A percentile compares a stretch with the other conserved stretches of the same genome.
phyloP scores from a whole-genome alignment of 495 filamentous ascomycete genomes.

The Pseudomonodictys pantanalensis region DNA sequence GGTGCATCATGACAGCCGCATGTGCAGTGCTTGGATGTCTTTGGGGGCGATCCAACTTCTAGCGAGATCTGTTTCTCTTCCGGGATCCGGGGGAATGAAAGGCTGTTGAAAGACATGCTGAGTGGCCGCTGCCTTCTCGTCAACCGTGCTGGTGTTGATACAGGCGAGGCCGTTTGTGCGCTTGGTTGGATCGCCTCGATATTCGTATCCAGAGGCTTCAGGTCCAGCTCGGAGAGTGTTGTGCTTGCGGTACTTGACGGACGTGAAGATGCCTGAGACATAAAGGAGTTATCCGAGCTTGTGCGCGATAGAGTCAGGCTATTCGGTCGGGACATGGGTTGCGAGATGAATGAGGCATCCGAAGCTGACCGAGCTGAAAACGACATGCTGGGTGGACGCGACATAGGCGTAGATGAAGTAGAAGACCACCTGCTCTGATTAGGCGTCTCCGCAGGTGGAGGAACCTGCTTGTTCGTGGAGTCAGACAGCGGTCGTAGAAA shows the following conservation, averaged over 20 bases:
- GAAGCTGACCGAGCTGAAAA: neutral
- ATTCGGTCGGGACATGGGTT: neutral
- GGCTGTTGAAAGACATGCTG: conserved; percentile 20
- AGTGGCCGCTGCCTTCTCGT: conserved; percentile 5
- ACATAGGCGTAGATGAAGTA: neutral
- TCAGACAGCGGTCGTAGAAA: conserved; percentile 19
- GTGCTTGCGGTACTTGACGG: neutral
- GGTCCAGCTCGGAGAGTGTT: neutral
- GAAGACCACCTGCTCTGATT: neutral
- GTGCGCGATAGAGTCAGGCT: neutral
- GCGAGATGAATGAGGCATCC: neutral
- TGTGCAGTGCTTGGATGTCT: conserved; percentile 5
- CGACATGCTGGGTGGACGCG: neutral
- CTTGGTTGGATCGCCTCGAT: neutral
- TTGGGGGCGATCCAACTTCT: neutral
- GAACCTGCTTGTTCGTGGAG: neutral
- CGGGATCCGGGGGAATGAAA: conserved; percentile 9
- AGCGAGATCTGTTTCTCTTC: neutral
- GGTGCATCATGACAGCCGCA: conserved; percentile 2
- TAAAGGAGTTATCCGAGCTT: neutral
- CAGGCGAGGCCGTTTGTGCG: neutral
- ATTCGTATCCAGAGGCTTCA: neutral
- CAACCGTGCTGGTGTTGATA: neutral
- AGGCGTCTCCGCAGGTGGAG: neutral
- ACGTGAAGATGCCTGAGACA: neutral